Evolutionary conservation across 1,284 basidiomycete genomes (phyloP).

Genomic region (Schizophyllum amplum): DNA sequence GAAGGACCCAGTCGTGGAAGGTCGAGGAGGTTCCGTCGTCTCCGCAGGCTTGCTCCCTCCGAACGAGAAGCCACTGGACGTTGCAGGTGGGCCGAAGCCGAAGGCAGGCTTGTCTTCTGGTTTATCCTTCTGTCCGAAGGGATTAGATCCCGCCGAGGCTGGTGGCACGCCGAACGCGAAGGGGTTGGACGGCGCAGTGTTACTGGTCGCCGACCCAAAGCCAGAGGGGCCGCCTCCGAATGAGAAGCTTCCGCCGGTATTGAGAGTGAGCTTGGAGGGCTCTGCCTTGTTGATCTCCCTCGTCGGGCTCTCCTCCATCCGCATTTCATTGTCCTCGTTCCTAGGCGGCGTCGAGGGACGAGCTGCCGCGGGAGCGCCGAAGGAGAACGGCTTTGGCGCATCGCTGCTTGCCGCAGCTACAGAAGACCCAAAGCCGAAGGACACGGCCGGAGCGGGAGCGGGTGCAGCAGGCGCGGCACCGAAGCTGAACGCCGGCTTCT

Average conservation of each 20-base stretch:
- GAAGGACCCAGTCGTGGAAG: constrained; percentile 33
- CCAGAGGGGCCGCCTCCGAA: constrained; percentile 28
- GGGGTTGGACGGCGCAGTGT: constrained; percentile 9
- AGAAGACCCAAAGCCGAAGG: constrained; percentile 16
- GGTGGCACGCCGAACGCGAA: constrained; percentile 19
- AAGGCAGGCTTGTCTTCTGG: background rate
- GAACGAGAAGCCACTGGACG: constrained; percentile 20
- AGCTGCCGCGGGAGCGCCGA: constrained; percentile 18
- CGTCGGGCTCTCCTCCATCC: constrained; percentile 65
- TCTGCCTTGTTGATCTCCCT: constrained; percentile 28
- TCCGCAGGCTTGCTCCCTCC: constrained; percentile 21
- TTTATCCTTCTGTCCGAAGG: too few species aligned
- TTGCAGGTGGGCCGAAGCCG: constrained; percentile 20
- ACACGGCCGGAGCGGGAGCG: constrained; percentile 5
- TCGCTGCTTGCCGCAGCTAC: constrained; percentile 9
- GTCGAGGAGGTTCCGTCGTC: constrained; percentile 26
- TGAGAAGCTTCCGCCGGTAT: constrained; percentile 27
- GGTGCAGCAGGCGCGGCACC: constrained; percentile 3
- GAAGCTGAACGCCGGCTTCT: background rate
- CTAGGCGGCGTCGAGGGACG: constrained; percentile 50
- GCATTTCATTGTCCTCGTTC: constrained; percentile 44
- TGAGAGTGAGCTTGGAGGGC: constrained; percentile 27
- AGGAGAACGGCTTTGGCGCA: constrained; percentile 20
- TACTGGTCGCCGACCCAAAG: constrained; percentile 24
- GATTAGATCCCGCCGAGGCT: too few species aligned